Percentiles rank a stretch among this genome's conserved stretches.
These are phyloP conservation scores for Tieghemiomyces parasiticus DNA, from an alignment of 192 early-diverging fungal genomes.

Conservation along the genomic window DNA sequence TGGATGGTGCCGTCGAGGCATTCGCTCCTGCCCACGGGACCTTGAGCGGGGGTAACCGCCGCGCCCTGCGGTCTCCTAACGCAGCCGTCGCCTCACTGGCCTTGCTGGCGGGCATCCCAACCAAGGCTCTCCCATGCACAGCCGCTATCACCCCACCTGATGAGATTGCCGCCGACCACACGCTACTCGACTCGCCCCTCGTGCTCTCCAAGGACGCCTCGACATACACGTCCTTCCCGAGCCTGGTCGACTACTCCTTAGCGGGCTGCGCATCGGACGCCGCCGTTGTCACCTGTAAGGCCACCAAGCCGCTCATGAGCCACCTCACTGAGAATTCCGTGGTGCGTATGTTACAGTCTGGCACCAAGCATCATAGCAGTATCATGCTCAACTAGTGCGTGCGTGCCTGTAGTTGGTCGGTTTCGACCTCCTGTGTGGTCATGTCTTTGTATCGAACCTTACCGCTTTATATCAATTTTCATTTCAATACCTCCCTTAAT, in stretches of 20 bases:
- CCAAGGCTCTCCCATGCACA: neutral
- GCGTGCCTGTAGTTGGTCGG: no score
- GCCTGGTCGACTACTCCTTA: neutral
- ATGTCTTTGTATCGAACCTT: no score
- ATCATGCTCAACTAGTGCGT: neutral
- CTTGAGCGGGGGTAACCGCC: no score
- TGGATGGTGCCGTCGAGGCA: neutral
- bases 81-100: neutral
- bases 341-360: neutral
- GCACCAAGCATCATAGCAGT: neutral
- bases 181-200: neutral
- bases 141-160: neutral
- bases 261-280: no score
- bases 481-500: no score
- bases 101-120: neutral
- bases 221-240: conserved; percentile 2
- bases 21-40: neutral
- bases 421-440: no score
- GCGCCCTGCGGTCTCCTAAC: no score
- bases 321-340: neutral
- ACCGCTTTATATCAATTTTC: no score
- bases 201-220: conserved; percentile 3
- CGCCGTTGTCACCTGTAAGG: neutral
- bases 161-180: neutral
- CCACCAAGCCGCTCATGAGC: neutral